Base-by-base conservation (phyloP, 2,329 filamentous ascomycete genomes). In the Trichoderma sp. region DNA sequence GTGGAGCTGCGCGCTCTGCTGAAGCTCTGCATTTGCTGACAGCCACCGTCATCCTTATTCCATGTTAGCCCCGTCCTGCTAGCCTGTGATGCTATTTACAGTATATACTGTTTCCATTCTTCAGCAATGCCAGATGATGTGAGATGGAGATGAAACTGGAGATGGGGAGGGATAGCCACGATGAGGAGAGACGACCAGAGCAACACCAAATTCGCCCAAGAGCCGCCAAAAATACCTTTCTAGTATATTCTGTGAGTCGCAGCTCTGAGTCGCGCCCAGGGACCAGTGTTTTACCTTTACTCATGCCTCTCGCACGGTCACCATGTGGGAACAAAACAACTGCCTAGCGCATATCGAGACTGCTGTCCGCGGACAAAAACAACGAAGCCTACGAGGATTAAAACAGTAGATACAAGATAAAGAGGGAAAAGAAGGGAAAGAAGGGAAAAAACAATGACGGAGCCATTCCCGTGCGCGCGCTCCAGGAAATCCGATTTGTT, bases 11-110 rank as follows among this genome's bases (percentile, higher is more conserved):
- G 24, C 8, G 18, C 10, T 30, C 28, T 49, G n/a, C 26, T 21
- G 13, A 34, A 43, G 34, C 63, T 58, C 24, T 58, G 26, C 55
- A 43, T 8, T 37, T 55, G 63, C 63, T 66, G 63, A 66, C 52
- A 43, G 52, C 49, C 60, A 64, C 49, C 60, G 60, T 54, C 51
- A 54, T 54, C 28, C 51, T 54, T 30, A 54, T 30, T 54, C 16
- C 39, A 30, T 14, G 13, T 11, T 51, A 51, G 49, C 49, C 49
- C 49, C 49, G 11, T 26, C 49, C 24, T 16, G 30, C 54, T 34
- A 34, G 30, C 54, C 26, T 34, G 14, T 55, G 52, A 21, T 56
- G 54, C 54, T 56, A 32, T 32, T 32, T 32, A 32, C 32, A 32
- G 32, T 3, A 8, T 56, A 34, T 56, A 37, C 55, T 28, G 30